phyloP scores from a whole-genome alignment of 2,329 filamentous ascomycete genomes.

The Monosporascus sp. region DNA sequence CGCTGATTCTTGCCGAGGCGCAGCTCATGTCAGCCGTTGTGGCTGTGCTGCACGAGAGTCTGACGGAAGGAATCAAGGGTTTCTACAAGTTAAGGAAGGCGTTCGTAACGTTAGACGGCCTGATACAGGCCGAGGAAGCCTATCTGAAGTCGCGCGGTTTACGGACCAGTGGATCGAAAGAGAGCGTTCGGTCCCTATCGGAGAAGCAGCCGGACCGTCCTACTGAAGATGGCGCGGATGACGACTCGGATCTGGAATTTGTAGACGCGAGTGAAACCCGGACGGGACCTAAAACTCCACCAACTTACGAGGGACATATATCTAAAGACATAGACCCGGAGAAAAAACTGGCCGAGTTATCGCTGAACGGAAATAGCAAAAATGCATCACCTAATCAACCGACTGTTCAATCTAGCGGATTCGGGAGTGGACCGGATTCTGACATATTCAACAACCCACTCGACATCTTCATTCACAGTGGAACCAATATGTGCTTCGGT shows the following conservation, averaged over 20 bases:
- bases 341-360: constrained; percentile 20
- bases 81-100: constrained; percentile 93
- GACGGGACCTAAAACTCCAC: constrained; percentile 39
- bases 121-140: constrained; percentile 69
- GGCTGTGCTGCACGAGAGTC: constrained; percentile 82
- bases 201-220: constrained; percentile 14
- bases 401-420: neutral
- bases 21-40: constrained; percentile 88
- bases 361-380: constrained; percentile 12
- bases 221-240: constrained; percentile 28
- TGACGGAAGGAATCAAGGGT: constrained; percentile 84
- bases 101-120: constrained; percentile 73
- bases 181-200: constrained; percentile 9
- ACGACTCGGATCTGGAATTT: constrained; percentile 44
- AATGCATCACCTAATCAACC: neutral
- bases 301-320: constrained; percentile 40
- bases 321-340: constrained; percentile 27
- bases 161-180: constrained; percentile 14
- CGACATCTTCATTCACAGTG: constrained; percentile 85
- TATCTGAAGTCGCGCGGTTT: constrained; percentile 34
- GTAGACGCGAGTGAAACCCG: constrained; percentile 49
- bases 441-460: constrained; percentile 67
- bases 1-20: constrained; percentile 75
- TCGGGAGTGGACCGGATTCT: constrained; percentile 47
- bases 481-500: constrained; percentile 84